Conservation (phyloP, 1,284 basidiomycete genomes). For the Trichosporon faecale region DNA sequence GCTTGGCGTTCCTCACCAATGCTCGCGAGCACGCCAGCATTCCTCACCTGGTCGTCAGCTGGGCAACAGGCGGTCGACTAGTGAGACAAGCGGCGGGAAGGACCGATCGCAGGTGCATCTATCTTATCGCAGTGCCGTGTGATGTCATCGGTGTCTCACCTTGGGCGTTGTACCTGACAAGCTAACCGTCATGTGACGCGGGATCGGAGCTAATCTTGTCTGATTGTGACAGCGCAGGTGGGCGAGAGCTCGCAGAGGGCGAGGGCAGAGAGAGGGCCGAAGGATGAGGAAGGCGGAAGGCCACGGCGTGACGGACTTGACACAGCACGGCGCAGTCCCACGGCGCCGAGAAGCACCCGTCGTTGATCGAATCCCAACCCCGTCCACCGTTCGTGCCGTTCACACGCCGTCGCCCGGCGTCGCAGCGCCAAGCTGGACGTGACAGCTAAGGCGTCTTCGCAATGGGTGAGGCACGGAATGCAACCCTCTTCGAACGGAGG, state of each 20-base stretch:
- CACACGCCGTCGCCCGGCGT: too few relatives aligned
- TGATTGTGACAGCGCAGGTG: neutral
- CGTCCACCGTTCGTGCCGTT: too few relatives aligned
- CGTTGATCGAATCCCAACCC: too few relatives aligned
- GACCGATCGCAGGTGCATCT: neutral
- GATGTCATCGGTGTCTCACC: neutral
- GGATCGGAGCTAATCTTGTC: neutral
- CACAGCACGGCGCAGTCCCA: too few relatives aligned
- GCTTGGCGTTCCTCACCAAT: neutral
- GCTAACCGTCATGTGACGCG: neutral
- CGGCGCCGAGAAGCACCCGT: too few relatives aligned
- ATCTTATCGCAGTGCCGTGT: neutral
- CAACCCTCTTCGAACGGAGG: neutral
- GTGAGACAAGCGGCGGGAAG: too few relatives aligned
- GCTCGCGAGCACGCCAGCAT: neutral
- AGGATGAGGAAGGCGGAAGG: too few relatives aligned
- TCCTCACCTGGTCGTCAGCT: neutral
- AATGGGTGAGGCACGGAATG: neutral
- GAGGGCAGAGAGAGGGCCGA: too few relatives aligned
- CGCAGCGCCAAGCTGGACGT: too few relatives aligned
- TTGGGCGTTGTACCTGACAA: neutral
- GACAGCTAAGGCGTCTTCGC: neutral
- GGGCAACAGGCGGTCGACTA: neutral
- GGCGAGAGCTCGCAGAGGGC: too few relatives aligned
- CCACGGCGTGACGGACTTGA: too few relatives aligned